phyloP scores from a whole-genome alignment of 2,329 filamentous ascomycete genomes.

The Sporothrix brasiliensis region DNA sequence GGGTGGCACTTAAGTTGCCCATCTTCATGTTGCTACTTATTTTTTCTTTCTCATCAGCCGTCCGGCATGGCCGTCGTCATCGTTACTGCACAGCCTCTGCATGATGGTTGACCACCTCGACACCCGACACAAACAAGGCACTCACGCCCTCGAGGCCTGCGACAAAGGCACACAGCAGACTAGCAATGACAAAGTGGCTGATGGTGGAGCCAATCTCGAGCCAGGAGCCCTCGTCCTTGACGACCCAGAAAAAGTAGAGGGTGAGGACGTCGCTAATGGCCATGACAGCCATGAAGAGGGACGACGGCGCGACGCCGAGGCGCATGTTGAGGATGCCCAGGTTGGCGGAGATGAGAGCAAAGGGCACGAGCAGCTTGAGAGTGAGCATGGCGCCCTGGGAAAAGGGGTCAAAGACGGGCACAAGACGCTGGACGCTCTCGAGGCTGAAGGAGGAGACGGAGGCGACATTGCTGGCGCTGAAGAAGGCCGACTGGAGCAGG shows the following conservation, averaged over 20 bases:
- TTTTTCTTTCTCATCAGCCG: too few species aligned
- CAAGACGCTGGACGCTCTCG: slow-evolving; percentile 82
- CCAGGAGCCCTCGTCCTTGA: slow-evolving; percentile 95
- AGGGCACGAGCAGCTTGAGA: slow-evolving; percentile 89
- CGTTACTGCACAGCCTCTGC: not conserved
- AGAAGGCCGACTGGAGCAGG: slow-evolving; percentile 92
- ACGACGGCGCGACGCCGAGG: slow-evolving; percentile 81
- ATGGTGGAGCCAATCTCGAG: slow-evolving; percentile 97
- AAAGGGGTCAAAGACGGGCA: slow-evolving; percentile 93
- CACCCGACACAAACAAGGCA: slow-evolving; percentile 76
- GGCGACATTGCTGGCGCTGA: slow-evolving; percentile 94
- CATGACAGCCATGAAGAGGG: slow-evolving; percentile 94
- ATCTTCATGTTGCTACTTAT: not conserved
- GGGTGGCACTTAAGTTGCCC: too few species aligned
- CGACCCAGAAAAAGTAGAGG: slow-evolving; percentile 96
- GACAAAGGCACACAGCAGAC: slow-evolving; percentile 86
- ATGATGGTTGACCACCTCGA: slow-evolving; percentile 59
- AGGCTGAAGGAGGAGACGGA: slow-evolving; percentile 92
- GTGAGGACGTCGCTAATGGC: slow-evolving; percentile 88
- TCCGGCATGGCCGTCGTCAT: not conserved
- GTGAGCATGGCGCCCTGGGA: slow-evolving; percentile 84
- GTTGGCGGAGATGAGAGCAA: slow-evolving; percentile 88
- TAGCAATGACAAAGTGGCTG: slow-evolving; percentile 92
- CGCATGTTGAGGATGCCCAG: slow-evolving; percentile 88
- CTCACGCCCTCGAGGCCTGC: slow-evolving; percentile 84